Conservation (phyloP, 148 eudicot genomes). For the Arctostaphylos glauca region DNA sequence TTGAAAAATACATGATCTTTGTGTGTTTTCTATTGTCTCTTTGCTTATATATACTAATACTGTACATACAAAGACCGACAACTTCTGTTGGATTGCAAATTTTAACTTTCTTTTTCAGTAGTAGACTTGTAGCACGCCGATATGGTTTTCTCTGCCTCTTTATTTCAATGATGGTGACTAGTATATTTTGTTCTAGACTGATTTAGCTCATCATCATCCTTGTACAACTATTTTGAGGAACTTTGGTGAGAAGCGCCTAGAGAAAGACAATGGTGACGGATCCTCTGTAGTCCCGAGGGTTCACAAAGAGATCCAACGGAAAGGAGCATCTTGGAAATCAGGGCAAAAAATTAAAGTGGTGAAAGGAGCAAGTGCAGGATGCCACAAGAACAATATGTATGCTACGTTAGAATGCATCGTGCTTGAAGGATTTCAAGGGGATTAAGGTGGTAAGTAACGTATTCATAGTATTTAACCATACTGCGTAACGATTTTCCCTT, state of each 20-base stretch:
- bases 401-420: conserved; percentile 63
- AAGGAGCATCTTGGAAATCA: conserved; percentile 52
- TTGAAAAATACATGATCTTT: no score
- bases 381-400: conserved; percentile 44
- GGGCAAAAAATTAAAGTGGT: conserved; percentile 67
- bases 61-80: neutral
- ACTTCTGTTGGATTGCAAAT: neutral
- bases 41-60: neutral
- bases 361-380: conserved; percentile 66
- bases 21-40: no score
- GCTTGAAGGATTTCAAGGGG: conserved; percentile 62
- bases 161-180: conserved; percentile 1
- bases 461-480: neutral
- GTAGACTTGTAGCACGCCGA: neutral
- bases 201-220: conserved; percentile 59
- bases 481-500: neutral
- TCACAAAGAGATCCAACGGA: conserved; percentile 47
- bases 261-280: conserved; percentile 38
- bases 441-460: conserved; percentile 64
- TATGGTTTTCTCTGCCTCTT: neutral
- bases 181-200: conserved; percentile 42
- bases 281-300: conserved; percentile 56
- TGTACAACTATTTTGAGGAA: conserved; percentile 64
- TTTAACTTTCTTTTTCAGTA: neutral
- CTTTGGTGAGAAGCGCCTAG: conserved; percentile 40